Evolutionary conservation across 805 yeast species (phyloP).

Genomic region (Martiniozyma abietophila): DNA sequence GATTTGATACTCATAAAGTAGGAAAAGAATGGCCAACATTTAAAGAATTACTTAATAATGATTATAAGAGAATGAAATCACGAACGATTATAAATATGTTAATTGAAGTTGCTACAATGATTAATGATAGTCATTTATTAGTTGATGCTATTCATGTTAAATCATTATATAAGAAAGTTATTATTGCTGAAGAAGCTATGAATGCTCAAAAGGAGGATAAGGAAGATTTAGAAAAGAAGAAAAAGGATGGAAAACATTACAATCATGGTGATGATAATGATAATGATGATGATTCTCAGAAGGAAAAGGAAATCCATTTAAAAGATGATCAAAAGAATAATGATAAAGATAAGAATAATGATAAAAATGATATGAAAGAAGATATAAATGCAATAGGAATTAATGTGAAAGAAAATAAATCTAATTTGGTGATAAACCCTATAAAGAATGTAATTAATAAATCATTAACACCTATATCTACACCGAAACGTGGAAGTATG

Average conservation of each 20-base stretch:
- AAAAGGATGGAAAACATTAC: background rate
- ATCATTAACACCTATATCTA: too few species aligned
- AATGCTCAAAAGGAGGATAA: background rate
- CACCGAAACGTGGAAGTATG: too few species aligned
- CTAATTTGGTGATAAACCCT: too few species aligned
- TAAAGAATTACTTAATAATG: constrained; percentile 48
- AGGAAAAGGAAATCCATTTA: too few species aligned
- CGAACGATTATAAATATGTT: constrained; percentile 48
- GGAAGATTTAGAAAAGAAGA: background rate
- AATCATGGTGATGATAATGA: background rate
- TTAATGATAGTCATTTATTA: constrained; percentile 57
- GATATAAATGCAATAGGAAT: too few species aligned
- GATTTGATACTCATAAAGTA: constrained; percentile 2
- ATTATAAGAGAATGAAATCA: constrained; percentile 32
- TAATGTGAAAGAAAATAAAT: too few species aligned
- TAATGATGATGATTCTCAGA: background rate
- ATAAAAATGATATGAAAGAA: too few species aligned
- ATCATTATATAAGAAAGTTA: constrained; percentile 31
- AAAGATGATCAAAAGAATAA: too few species aligned
- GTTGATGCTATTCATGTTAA: constrained; percentile 45
- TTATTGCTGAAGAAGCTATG: background rate
- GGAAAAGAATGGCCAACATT: constrained; percentile 36
- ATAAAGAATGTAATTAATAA: too few species aligned
- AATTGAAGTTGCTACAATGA: constrained; percentile 51
- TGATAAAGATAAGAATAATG: too few species aligned